Base-by-base conservation (phyloP, 805 yeast genomes). In the Starmerella apis region DNA sequence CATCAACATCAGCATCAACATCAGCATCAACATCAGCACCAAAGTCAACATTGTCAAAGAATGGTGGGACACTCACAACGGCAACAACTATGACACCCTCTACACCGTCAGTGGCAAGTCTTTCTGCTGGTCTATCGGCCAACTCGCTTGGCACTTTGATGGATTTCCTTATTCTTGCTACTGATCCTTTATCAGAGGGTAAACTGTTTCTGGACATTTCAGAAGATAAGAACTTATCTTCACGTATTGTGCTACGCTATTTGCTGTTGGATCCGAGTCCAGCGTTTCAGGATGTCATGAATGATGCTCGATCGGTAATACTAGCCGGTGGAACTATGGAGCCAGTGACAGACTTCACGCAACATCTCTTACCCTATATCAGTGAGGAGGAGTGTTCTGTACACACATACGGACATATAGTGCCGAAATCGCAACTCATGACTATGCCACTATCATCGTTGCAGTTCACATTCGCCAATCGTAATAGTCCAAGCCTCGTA, bases 251-350 rank as follows among this genome's bases (percentile, higher is more conserved):
- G 10, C 58, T 88, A 47, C 78, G 79, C 50, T 88, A 87, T 60
- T 74, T 86, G 71, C 68, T 86, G 7, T 68, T 88, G 7, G 95
- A 87, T 60, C 94, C 96, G 2, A 78, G 86, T 48, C 77, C 76
- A 43, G 70, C 77, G 2, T 86, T 88, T 61, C 69, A 72, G 48
- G 80, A 79, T 2, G 70, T 90, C 2, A 77, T 85, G 0, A 77
- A 78, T 2, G 74, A 77, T 13, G 72, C 86, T 0, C 72, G 72
- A 55, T 81, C 88, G 63, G 82, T 88, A 0, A 69, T 90, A 1
- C 63, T 88, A 2, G 92, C 95, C 1, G 97, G 97, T 31, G 97
- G 97, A 13, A 88, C 97, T 0, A 86, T 87, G 95, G 90, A 84
- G 61, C 96, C 96, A 0, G 70, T 80, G 30, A 61, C 71, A n/a